A percentile compares a stretch with the other conserved stretches of the same genome.
Conservation (phyloP, 495 filamentous ascomycete species). For the Zalerion maritima region DNA sequence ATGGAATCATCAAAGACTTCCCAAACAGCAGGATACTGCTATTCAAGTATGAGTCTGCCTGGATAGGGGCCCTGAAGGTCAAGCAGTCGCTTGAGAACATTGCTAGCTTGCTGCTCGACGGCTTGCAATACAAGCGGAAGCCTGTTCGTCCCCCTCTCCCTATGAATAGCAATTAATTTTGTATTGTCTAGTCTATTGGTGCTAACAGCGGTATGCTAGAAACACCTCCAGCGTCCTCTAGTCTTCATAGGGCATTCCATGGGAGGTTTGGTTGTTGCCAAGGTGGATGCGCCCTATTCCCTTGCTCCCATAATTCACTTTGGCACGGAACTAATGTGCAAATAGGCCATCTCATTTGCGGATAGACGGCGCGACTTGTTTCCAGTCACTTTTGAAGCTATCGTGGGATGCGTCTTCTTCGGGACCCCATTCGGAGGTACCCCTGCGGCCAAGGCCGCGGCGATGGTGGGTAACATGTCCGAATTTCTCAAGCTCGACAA, state of each 20-base stretch:
- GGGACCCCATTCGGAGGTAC: conserved; percentile 23
- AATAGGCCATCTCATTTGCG: conserved; percentile 20
- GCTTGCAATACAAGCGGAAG: conserved; percentile 13
- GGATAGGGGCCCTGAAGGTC: conserved; percentile 16
- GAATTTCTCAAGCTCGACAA: conserved; percentile 15
- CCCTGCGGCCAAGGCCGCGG: conserved; percentile 12
- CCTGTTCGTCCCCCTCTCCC: no score
- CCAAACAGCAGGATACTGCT: conserved; percentile 16
- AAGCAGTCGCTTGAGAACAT: conserved; percentile 20
- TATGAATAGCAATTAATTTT: conserved; percentile 6
- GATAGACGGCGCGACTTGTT: conserved; percentile 15
- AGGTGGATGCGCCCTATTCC: no score
- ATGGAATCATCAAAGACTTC: conserved; percentile 16
- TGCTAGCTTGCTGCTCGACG: conserved; percentile 15
- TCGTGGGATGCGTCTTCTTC: conserved; percentile 20
- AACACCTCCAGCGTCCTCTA: conserved; percentile 40
- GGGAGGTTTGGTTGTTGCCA: conserved; percentile 45
- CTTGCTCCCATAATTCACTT: no score
- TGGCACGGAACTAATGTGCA: no score
- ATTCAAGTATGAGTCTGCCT: conserved; percentile 20
- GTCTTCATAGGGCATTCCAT: conserved; percentile 55
- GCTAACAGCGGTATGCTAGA: conserved; percentile 9
- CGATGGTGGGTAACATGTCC: conserved; percentile 15
- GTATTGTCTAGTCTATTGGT: neutral
- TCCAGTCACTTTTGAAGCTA: conserved; percentile 20